These are phyloP conservation scores for Austroboletus festivus DNA, from an alignment of 768 basidiomycete genomes.

Conservation along the genomic window DNA sequence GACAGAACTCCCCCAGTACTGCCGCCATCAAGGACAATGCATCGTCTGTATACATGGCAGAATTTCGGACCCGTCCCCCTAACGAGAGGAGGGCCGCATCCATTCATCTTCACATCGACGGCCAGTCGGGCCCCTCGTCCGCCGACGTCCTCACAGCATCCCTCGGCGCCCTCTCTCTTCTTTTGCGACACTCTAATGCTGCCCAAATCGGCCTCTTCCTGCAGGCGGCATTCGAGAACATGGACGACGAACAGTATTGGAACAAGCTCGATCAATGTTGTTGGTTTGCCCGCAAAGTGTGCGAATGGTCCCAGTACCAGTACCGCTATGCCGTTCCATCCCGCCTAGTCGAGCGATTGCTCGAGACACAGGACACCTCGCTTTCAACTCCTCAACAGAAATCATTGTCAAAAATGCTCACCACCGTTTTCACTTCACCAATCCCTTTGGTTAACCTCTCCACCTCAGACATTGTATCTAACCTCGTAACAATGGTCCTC, in stretches of 20 bases:
- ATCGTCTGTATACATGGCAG: slow-evolving; percentile 74
- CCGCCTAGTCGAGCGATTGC: slow-evolving; percentile 73
- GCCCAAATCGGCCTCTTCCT: slow-evolving; percentile 70
- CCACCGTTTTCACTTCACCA: slow-evolving; percentile 76
- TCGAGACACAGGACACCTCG: slow-evolving; percentile 55
- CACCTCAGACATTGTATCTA: slow-evolving; percentile 84
- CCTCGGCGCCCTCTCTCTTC: slow-evolving; percentile 64
- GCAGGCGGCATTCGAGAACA: slow-evolving; percentile 66
- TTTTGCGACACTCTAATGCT: slow-evolving; percentile 75
- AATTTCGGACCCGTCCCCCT: slow-evolving; percentile 78
- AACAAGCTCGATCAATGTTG: slow-evolving; percentile 63
- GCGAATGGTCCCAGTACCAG: slow-evolving; percentile 91
- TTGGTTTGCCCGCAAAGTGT: slow-evolving; percentile 75
- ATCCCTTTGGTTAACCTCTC: slow-evolving; percentile 86
- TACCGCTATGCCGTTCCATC: slow-evolving; percentile 90
- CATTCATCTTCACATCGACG: slow-evolving; percentile 84
- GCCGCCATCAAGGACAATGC: slow-evolving; percentile 64
- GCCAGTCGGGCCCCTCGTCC: slow-evolving; percentile 77
- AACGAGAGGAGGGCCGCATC: slow-evolving; percentile 84
- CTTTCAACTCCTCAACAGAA: slow-evolving; percentile 49
- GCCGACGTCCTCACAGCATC: slow-evolving; percentile 73
- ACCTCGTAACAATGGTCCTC: slow-evolving; percentile 68
- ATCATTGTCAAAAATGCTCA: slow-evolving; percentile 74
- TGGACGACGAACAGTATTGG: slow-evolving; percentile 67
- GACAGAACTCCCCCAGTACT: slow-evolving; percentile 39